Conservation (phyloP, 106 monocot genomes). For the Dendrobium nobile region DNA sequence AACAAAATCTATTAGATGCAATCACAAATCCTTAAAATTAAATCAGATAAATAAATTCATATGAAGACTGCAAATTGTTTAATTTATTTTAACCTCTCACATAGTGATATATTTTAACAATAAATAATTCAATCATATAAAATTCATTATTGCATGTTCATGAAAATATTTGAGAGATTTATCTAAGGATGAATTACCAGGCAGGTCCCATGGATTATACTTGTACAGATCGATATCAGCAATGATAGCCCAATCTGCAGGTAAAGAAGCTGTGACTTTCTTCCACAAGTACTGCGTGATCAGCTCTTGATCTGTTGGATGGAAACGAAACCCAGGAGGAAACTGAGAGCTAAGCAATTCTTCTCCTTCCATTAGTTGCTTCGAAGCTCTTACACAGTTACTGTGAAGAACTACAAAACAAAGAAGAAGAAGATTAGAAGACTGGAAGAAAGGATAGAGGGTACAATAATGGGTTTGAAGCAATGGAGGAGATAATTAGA, state of each 20-base stretch:
- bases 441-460: not conserved
- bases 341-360: conserved; percentile 9
- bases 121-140: too few relatives aligned
- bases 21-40: too few relatives aligned
- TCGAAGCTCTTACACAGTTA: not conserved
- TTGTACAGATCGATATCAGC: conserved; percentile 19
- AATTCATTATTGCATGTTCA: too few relatives aligned
- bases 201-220: conserved; percentile 22
- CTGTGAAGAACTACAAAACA: not conserved
- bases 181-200: not conserved
- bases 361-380: conserved; percentile 1
- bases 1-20: too few relatives aligned
- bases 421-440: not conserved
- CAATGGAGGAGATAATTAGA: not conserved
- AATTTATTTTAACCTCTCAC: too few relatives aligned
- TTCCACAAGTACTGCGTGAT: conserved; percentile 22
- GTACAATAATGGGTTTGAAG: not conserved
- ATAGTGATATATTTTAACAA: too few relatives aligned
- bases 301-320: conserved; percentile 20
- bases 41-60: too few relatives aligned
- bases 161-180: too few relatives aligned
- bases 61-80: too few relatives aligned
- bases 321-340: conserved; percentile 23
- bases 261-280: conserved; percentile 1
- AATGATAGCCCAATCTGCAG: conserved; percentile 14